Evolutionary conservation across 2,329 filamentous ascomycete genomes (phyloP), one percentile per base, ranked within the genome.

Genomic region (Lecanicillium sp.): DNA sequence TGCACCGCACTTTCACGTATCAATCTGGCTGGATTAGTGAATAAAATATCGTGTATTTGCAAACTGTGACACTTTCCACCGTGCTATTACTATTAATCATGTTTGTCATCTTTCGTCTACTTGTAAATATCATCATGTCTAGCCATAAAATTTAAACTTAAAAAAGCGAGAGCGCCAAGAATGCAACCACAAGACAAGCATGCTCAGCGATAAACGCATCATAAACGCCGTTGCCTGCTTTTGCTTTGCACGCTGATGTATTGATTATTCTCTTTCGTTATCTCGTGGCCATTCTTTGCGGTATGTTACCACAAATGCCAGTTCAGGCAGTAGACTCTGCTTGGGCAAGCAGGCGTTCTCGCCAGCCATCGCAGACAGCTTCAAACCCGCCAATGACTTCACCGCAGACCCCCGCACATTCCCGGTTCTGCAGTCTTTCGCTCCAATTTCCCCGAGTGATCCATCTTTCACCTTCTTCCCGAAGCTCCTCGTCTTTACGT

Each of bases 351-450:
- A 95, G 68, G 56, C 86, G 79, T 60, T 83, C 81, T 61, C 90
- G 80, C 86, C 90, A 93, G 49, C 81, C 79, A 49, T 90, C 84
- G 67, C 90, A 96, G 1, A 91, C 83, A 61, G 90, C 84, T 65
- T 96, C 91, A 60, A 98, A 97, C 0, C 93, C 93, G 38, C 85
- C 84, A 27, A 96, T 84, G 1, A 98, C 90, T 52, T 94, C 89
- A 4, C 83, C 77, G 65, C 93, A 97, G 12, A 91, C 86, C 19
- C 76, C 77, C 7, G 87, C 89, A 53, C 90, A 94, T 64, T 95
- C 90, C 47, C 91, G 78, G 46, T 81, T 83, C 54, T 79, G 73
- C 29, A 96, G 66, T 47, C 86, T 78, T 56, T 84, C 81, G 42
- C 90, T 80, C 90, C 91, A 96, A 57, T 89, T 86, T 6, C 88